Evolutionary conservation across 179 eudicot genomes (phyloP).

Genomic region (Gypsophila paniculata): DNA sequence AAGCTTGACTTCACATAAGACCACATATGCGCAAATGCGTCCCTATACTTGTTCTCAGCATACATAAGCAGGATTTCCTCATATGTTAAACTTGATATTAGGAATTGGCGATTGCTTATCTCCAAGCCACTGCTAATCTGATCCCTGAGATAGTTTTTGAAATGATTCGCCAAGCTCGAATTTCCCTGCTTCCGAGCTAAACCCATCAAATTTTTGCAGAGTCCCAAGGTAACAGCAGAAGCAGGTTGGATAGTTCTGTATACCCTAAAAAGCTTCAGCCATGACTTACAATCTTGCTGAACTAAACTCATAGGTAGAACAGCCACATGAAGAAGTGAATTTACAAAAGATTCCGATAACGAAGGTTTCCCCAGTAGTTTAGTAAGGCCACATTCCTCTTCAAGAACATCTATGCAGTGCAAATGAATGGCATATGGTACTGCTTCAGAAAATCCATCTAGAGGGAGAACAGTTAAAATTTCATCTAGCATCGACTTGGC

Average conservation of each 20-base stretch:
- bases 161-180: constrained; percentile 63
- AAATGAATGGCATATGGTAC: constrained; percentile 75
- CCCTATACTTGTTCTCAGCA: constrained; percentile 67
- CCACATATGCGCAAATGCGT: constrained; percentile 76
- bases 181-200: constrained; percentile 88
- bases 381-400: constrained; percentile 51
- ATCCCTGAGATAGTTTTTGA: constrained; percentile 57
- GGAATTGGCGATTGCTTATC: constrained; percentile 36
- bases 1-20: constrained; percentile 63
- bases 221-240: constrained; percentile 63
- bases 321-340: constrained; percentile 49
- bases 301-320: constrained; percentile 48
- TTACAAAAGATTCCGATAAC: constrained; percentile 42
- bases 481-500: constrained; percentile 85
- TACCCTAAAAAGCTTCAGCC: constrained; percentile 88
- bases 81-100: constrained; percentile 48
- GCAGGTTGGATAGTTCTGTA: constrained; percentile 55
- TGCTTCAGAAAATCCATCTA: constrained; percentile 82
- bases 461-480: constrained; percentile 66
- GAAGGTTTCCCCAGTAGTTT: constrained; percentile 42
- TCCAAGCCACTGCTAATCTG: constrained; percentile 48
- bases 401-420: constrained; percentile 73
- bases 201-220: constrained; percentile 59
- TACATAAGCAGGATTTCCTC: constrained; percentile 77
- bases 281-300: constrained; percentile 71